These are phyloP conservation scores for Symbiodinium natans DNA, from an alignment of 73 alveolate species.

Conservation along the genomic window DNA sequence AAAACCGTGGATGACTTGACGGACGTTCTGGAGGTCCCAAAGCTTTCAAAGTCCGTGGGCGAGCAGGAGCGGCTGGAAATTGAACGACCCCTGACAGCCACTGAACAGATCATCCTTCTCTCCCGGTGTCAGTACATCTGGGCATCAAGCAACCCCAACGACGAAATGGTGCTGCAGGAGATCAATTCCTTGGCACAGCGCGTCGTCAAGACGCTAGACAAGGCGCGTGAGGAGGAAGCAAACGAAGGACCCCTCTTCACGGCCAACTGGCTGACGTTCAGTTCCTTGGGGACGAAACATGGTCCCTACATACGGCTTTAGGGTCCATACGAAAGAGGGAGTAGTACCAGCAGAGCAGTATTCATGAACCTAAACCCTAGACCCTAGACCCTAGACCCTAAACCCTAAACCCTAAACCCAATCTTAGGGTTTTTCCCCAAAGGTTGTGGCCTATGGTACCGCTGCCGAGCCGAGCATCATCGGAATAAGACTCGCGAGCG, in stretches of 20 bases:
- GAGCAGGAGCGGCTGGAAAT: slow-evolving; percentile 64
- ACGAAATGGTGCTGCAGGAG: slow-evolving; percentile 81
- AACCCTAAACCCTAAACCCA: no score
- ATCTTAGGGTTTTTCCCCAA: no score
- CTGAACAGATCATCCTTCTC: slow-evolving; percentile 65
- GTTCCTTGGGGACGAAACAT: slow-evolving; percentile 91
- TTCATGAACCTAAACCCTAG: no score
- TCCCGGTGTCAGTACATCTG: slow-evolving; percentile 75
- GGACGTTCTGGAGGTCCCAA: slow-evolving; percentile 74
- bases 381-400: no score
- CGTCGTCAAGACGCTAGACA: slow-evolving; percentile 18
- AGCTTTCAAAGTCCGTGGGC: slow-evolving; percentile 47
- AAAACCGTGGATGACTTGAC: slow-evolving; percentile 79
- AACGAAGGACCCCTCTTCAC: slow-evolving; percentile 72
- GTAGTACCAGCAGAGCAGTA: no score
- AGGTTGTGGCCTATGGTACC: slow-evolving; percentile 60
- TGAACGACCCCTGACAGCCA: slow-evolving; percentile 71
- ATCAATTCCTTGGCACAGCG: slow-evolving; percentile 85
- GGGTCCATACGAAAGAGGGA: no score
- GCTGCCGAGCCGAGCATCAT: slow-evolving; percentile 97
- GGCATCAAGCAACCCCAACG: slow-evolving; percentile 88
- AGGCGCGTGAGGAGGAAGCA: slow-evolving; percentile 67
- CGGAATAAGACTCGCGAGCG: slow-evolving; percentile 98
- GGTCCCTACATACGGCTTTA: no score
- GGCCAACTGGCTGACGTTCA: slow-evolving; percentile 97